Percentiles rank a stretch among this genome's conserved stretches.
These are phyloP conservation scores for Silene uniflora DNA, from an alignment of 148 eudicot genomes.

Conservation along the genomic window DNA sequence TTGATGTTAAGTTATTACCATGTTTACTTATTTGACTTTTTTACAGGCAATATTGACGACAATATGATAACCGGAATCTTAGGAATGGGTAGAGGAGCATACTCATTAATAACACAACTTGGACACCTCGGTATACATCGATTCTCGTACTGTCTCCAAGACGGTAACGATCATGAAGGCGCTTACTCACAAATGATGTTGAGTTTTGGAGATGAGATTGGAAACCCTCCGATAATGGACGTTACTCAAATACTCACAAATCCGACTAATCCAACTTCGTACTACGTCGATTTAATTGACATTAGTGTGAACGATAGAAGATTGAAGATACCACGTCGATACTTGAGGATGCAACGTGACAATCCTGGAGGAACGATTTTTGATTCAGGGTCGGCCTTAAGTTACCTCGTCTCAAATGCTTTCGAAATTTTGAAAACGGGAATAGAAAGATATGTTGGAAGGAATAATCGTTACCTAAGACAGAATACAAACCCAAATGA, in stretches of 20 bases:
- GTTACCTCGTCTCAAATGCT: neutral
- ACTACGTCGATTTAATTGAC: neutral
- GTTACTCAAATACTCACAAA: neutral
- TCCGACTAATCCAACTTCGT: neutral
- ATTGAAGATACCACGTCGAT: neutral
- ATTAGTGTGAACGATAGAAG: neutral
- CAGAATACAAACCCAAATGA: neutral
- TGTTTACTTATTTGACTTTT: neutral
- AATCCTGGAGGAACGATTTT: neutral
- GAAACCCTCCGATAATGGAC: neutral
- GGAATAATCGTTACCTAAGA: neutral
- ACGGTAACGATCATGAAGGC: neutral
- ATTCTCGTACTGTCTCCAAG: neutral
- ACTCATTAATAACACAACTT: neutral
- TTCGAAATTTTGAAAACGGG: neutral
- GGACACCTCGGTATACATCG: neutral
- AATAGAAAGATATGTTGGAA: neutral
- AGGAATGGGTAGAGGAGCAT: neutral
- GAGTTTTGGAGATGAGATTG: neutral
- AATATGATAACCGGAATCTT: neutral
- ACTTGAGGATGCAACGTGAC: neutral
- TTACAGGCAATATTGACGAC: neutral
- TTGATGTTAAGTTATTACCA: too few species aligned
- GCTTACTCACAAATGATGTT: neutral
- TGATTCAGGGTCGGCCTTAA: neutral